Base-by-base conservation (phyloP, 306 rosid species). In the Gleditsia sinensis region DNA sequence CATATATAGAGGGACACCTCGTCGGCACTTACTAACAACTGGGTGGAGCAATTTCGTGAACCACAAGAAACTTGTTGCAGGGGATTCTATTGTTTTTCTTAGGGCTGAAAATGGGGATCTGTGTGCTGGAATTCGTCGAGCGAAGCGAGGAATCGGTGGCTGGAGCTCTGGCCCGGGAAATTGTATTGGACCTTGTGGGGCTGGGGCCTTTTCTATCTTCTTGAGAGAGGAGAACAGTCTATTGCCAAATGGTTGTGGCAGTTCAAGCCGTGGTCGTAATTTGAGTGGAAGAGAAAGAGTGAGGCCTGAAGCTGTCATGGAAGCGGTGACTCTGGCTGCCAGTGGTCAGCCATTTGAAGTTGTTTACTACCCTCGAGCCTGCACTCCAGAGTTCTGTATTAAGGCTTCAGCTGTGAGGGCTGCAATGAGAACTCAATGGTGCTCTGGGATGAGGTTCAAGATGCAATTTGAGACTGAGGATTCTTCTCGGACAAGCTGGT, bases 381-480 rank as follows among this genome's bases (percentile, higher is more conserved):
- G 92, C 71, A 88, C 97, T 1, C 99, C 99, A 0, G 99, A 94
- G 91, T 94, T 94, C 72, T 94, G 93, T 43, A 80, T 94, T 1
- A 87, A 85, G 86, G 90, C 88, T 27, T 72, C 89, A 1, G 78
- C 96, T 9, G 98, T 94, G 28, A 85, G 78, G 55, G 86, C 82
- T 2, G 95, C 99, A 9, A 79, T 90, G 93, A 82, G 98, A 83
- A 88, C 83, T 53, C 93, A 90, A 64, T 94, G 99, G 99, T 83
- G 88, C 69, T 65, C 86, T n/a, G 98, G 96, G 7, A 86, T 92
- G 96, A 88, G 99, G 90, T 94, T 94, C 75, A 94, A 94, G 86
- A 94, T 94, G 99, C 86, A 97, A n/a, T 94, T 94, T 81, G 97
- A 94, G 74, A 94, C 99, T 0, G 99, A 94, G 84, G 99, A 92